A percentile compares a stretch with the other conserved stretches of the same genome.
Evolutionary conservation across 2,329 filamentous ascomycete species (phyloP).

Genomic region (Corinectria fuckeliana): DNA sequence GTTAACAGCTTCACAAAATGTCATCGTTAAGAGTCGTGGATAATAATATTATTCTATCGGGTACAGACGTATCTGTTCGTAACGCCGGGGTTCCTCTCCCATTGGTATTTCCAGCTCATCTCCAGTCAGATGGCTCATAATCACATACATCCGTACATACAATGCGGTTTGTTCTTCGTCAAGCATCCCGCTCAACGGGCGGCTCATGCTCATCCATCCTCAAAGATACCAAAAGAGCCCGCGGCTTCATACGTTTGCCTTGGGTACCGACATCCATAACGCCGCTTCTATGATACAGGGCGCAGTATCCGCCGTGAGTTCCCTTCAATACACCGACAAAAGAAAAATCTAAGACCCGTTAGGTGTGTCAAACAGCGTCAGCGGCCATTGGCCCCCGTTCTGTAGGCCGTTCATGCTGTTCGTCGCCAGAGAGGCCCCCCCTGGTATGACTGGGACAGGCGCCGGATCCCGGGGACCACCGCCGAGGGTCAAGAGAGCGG

Average conservation of each 20-base stretch:
- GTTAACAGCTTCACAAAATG: no score
- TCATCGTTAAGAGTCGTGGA: no score
- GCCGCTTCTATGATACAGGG: constrained; percentile 26
- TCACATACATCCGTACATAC: constrained; percentile 13
- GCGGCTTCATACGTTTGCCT: constrained; percentile 17
- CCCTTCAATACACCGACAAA: background rate
- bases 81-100: constrained; percentile 3
- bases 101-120: background rate
- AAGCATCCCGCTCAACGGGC: constrained; percentile 20
- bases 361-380: constrained; percentile 41
- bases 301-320: background rate
- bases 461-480: constrained; percentile 34
- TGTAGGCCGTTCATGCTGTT: constrained; percentile 40
- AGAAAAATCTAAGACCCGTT: constrained; percentile 35
- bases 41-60: constrained; percentile 24
- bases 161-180: constrained; percentile 16
- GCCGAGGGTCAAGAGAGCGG: constrained; percentile 55
- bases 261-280: constrained; percentile 19
- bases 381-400: constrained; percentile 40
- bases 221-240: constrained; percentile 1
- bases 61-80: constrained; percentile 11
- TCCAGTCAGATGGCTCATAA: constrained; percentile 11
- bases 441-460: constrained; percentile 23
- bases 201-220: constrained; percentile 1
- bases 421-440: constrained; percentile 24